A percentile compares a stretch with the other conserved stretches of the same genome.
These are phyloP conservation scores for Acacia crassicarpa DNA, from an alignment of 306 rosid species.

Conservation along the genomic window DNA sequence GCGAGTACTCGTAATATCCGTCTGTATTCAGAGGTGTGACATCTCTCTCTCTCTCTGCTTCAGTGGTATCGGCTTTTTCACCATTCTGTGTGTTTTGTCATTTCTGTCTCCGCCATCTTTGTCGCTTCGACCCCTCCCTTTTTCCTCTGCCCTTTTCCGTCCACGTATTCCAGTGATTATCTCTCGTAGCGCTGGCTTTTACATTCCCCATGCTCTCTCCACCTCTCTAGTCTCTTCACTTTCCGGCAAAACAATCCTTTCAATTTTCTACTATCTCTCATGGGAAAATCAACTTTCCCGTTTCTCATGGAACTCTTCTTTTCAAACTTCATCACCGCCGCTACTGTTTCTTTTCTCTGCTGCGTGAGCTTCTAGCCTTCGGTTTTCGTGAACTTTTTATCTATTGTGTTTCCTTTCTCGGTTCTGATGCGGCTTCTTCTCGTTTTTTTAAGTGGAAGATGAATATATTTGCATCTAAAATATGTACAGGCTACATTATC, in stretches of 20 bases:
- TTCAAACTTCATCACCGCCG: background rate
- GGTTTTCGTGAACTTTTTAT: background rate
- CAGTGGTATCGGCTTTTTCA: conserved; percentile 19
- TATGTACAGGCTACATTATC: too few relatives aligned
- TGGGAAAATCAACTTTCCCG: background rate
- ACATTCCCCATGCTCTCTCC: background rate
- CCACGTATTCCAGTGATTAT: background rate
- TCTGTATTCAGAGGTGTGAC: background rate
- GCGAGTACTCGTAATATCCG: background rate
- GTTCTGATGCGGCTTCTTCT: too few relatives aligned
- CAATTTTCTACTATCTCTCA: background rate
- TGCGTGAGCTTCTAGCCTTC: background rate
- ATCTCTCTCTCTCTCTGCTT: background rate
- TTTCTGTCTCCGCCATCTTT: conserved; percentile 46
- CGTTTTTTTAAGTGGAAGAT: too few relatives aligned
- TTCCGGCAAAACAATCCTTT: conserved; percentile 16
- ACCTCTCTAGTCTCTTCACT: background rate
- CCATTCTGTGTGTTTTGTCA: conserved; percentile 40
- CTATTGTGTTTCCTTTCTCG: too few relatives aligned
- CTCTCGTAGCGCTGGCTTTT: background rate
- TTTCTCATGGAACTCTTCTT: background rate
- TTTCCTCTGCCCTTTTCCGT: conserved; percentile 22
- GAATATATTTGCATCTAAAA: too few relatives aligned
- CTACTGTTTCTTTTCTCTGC: background rate
- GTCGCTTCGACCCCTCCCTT: conserved; percentile 31